Percentiles rank a stretch among this genome's conserved stretches.
These are phyloP conservation scores for Apiosordaria backusii DNA, from an alignment of 495 filamentous ascomycete species.

Conservation along the genomic window DNA sequence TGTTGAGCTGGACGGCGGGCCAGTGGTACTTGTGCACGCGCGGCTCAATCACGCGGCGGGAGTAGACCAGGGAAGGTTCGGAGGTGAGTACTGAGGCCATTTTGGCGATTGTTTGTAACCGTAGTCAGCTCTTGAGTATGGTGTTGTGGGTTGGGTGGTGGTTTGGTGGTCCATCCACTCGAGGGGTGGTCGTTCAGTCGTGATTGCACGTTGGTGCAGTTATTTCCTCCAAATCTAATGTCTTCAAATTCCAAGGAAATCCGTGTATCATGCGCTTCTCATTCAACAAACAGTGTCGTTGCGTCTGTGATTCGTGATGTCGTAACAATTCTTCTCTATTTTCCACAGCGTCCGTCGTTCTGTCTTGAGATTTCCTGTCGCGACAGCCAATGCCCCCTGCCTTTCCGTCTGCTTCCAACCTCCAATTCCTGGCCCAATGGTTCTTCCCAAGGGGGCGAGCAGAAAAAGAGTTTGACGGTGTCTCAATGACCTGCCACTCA, in stretches of 20 bases:
- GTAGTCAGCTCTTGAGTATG: too few relatives aligned
- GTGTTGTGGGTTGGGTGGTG: not conserved
- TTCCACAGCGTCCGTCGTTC: not conserved
- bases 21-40: conserved; percentile 77
- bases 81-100: conserved; percentile 42
- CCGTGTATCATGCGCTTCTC: not conserved
- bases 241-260: not conserved
- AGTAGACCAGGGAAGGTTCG: conserved; percentile 39
- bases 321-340: not conserved
- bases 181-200: too few relatives aligned
- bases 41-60: conserved; percentile 36
- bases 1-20: conserved; percentile 87
- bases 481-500: not conserved
- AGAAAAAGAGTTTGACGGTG: not conserved
- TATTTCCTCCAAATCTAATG: not conserved
- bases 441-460: not conserved
- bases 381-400: too few relatives aligned
- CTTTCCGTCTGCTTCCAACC: not conserved
- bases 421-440: not conserved
- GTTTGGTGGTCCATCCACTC: not conserved
- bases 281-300: not conserved
- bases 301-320: not conserved
- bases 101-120: conserved; percentile 17
- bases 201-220: not conserved
- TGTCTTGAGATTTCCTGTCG: not conserved